A percentile compares a stretch with the other conserved stretches of the same genome.
These are phyloP conservation scores for Chlamydomonas applanata DNA, from an alignment of 139 green algal genomes.

Conservation along the genomic window DNA sequence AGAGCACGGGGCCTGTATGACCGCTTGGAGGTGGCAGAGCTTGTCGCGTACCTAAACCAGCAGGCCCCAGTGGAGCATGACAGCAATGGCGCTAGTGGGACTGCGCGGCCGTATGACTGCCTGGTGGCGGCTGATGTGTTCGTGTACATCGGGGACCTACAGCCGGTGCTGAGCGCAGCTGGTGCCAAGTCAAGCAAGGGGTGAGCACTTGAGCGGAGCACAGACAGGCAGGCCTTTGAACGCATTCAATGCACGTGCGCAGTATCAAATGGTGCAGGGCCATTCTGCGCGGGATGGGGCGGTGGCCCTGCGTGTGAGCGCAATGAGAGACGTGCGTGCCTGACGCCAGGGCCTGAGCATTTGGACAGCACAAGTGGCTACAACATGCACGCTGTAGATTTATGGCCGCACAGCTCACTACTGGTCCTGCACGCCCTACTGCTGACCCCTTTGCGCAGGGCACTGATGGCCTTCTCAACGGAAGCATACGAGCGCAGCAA, in stretches of 20 bases:
- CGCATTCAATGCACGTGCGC: background rate
- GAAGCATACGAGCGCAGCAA: conserved; percentile 23
- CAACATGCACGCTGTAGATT: no score
- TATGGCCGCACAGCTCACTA: no score
- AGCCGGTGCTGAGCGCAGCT: conserved; percentile 32
- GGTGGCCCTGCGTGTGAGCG: background rate
- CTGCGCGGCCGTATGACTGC: conserved; percentile 40
- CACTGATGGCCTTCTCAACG: conserved; percentile 39
- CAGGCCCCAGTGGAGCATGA: background rate
- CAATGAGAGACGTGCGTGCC: background rate
- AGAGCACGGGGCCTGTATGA: background rate
- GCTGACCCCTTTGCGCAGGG: background rate
- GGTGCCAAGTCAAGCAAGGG: conserved; percentile 12
- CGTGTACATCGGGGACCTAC: conserved; percentile 63
- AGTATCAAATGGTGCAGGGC: no score
- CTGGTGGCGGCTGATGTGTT: conserved; percentile 64
- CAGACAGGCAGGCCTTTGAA: no score
- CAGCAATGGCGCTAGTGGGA: background rate
- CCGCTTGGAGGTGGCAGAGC: conserved; percentile 45
- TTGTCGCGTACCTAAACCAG: conserved; percentile 34
- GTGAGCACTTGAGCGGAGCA: no score
- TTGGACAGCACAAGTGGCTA: no score
- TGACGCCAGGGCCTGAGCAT: no score
- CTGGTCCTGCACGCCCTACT: no score
- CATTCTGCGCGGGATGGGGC: background rate